A percentile compares a stretch with the other conserved stretches of the same genome.
Conservation (phyloP, 352 stramenopile species). For the Pythium apleroticum region DNA sequence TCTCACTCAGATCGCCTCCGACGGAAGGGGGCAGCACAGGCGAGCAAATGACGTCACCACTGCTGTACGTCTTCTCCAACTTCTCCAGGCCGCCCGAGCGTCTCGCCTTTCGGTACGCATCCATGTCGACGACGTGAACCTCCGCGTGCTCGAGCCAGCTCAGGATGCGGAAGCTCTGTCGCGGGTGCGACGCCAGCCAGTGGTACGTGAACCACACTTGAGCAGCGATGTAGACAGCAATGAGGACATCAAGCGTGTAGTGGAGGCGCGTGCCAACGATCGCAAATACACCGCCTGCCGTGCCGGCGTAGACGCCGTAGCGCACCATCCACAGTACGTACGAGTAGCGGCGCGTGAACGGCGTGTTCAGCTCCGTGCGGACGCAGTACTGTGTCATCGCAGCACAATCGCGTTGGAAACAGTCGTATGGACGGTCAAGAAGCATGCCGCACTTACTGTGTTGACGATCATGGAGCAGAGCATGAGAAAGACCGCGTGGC, state of each 20-base stretch:
- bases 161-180: constrained; percentile 59
- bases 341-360: constrained; percentile 74
- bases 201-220: constrained; percentile 87
- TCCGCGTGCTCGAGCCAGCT: constrained; percentile 84
- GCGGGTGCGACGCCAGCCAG: constrained; percentile 69
- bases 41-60: neutral
- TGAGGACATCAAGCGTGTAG: constrained; percentile 87
- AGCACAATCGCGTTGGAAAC: neutral
- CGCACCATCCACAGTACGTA: constrained; percentile 80
- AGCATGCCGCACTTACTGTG: constrained; percentile 42
- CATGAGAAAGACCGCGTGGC: constrained; percentile 84
- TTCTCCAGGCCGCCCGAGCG: constrained; percentile 46
- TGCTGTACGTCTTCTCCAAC: constrained; percentile 29
- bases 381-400: constrained; percentile 63
- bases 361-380: constrained; percentile 78
- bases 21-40: neutral
- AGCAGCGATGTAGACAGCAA: constrained; percentile 84
- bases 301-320: constrained; percentile 72
- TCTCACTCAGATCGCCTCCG: constrained; percentile 18
- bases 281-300: constrained; percentile 69
- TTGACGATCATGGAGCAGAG: constrained; percentile 80
- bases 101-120: constrained; percentile 74
- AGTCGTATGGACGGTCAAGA: neutral
- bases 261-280: constrained; percentile 86
- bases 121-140: constrained; percentile 77